phyloP scores from a whole-genome alignment of 768 basidiomycete genomes.

The Lactifluus piperatus region DNA sequence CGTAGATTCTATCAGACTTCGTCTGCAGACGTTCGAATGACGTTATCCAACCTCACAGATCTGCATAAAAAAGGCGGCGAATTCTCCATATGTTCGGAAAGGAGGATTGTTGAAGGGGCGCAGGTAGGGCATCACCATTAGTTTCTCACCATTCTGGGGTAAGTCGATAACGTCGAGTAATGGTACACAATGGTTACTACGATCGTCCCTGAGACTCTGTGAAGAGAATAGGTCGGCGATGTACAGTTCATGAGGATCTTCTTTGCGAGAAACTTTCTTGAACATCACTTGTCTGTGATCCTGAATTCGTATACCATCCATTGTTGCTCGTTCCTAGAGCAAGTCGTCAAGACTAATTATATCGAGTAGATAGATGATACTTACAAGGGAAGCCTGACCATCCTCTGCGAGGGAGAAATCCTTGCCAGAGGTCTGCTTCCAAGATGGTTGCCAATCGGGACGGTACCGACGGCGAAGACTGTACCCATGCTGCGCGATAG shows the following conservation, averaged over 20 bases:
- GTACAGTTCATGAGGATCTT: slow-evolving; percentile 9
- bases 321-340: slow-evolving; percentile 1
- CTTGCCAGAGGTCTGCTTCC: neutral
- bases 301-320: slow-evolving; percentile 16
- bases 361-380: neutral
- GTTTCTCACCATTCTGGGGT: neutral
- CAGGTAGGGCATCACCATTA: slow-evolving; percentile 20
- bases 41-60: slow-evolving; percentile 5
- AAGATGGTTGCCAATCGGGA: slow-evolving; percentile 7
- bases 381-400: slow-evolving; percentile 2
- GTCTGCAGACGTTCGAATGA: neutral
- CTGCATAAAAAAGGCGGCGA: slow-evolving; percentile 16
- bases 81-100: slow-evolving; percentile 20
- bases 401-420: slow-evolving; percentile 7
- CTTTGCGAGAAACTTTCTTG: slow-evolving; percentile 17
- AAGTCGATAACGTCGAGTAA: slow-evolving; percentile 13
- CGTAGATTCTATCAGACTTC: neutral
- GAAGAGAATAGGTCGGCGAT: slow-evolving; percentile 5
- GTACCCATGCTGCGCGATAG: slow-evolving; percentile 6
- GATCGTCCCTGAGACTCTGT: neutral
- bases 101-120: slow-evolving; percentile 16
- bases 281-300: slow-evolving; percentile 19
- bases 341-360: neutral
- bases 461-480: slow-evolving; percentile 8
- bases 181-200: slow-evolving; percentile 18